Evolutionary conservation across 805 yeast genomes (phyloP).

Genomic region (Dipodascus geniculatus): DNA sequence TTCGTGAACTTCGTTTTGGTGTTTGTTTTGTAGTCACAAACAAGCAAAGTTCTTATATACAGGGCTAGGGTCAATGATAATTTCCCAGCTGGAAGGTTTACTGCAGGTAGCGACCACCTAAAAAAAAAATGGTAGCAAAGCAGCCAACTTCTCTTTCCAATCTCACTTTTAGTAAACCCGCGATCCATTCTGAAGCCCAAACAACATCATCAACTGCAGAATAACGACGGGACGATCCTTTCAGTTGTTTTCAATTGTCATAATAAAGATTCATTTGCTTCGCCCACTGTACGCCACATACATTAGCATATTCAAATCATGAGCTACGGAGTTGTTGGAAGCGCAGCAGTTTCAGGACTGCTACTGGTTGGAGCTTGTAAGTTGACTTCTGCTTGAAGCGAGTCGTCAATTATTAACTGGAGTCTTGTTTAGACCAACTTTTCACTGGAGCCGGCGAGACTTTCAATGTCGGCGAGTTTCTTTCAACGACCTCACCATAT

Average conservation of each 20-base stretch:
- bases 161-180: neutral
- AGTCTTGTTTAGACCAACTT: slow-evolving; percentile 25
- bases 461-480: slow-evolving; percentile 83
- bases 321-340: neutral
- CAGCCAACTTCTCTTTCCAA: neutral
- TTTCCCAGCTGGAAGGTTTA: too few species aligned
- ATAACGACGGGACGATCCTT: too few species aligned
- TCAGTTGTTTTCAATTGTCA: neutral
- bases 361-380: slow-evolving; percentile 29
- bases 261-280: neutral
- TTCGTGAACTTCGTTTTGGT: too few species aligned
- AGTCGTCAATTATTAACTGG: neutral
- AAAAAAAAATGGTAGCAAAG: slow-evolving; percentile 1
- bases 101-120: too few species aligned
- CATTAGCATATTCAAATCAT: neutral
- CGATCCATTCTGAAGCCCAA: too few species aligned
- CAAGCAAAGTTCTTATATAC: too few species aligned
- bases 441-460: slow-evolving; percentile 89
- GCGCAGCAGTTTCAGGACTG: slow-evolving; percentile 21
- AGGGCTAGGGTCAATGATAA: neutral
- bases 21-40: too few species aligned
- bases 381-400: slow-evolving; percentile 9
- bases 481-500: slow-evolving; percentile 80
- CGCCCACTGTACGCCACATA: neutral
- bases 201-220: too few species aligned